A percentile compares a stretch with the other conserved stretches of the same genome.
These are phyloP conservation scores for Elongisporangium prolatum DNA, from an alignment of 352 stramenopile species.

Conservation along the genomic window DNA sequence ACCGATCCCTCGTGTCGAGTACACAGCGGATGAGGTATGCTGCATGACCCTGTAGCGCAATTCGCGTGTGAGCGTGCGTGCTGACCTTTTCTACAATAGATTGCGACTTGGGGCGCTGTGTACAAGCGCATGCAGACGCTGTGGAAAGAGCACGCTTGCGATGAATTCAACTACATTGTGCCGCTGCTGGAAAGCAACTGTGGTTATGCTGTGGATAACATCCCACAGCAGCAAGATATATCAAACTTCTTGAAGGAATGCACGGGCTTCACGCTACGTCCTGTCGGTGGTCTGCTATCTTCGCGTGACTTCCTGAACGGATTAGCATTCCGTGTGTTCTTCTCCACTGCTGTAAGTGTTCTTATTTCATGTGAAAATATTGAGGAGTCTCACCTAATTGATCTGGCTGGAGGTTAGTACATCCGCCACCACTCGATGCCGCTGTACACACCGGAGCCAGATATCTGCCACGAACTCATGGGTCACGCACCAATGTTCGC, in stretches of 20 bases:
- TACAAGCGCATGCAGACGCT: conserved; percentile 93
- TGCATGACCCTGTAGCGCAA: background rate
- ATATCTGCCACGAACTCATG: conserved; percentile 97
- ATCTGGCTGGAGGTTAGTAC: conserved; percentile 53
- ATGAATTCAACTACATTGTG: conserved; percentile 96
- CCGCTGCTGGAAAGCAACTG: conserved; percentile 93
- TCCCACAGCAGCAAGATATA: conserved; percentile 94
- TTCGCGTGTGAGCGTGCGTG: background rate
- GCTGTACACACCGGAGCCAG: conserved; percentile 96
- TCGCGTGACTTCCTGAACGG: conserved; percentile 97
- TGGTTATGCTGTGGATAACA: conserved; percentile 91
- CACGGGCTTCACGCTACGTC: conserved; percentile 91
- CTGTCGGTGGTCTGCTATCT: conserved; percentile 94
- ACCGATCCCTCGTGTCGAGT: conserved; percentile 91
- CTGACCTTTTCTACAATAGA: conserved; percentile 10
- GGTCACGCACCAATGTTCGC: conserved; percentile 97
- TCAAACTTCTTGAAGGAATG: conserved; percentile 92
- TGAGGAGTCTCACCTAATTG: background rate
- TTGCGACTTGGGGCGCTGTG: conserved; percentile 88
- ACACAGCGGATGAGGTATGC: conserved; percentile 91
- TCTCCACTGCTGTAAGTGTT: conserved; percentile 87
- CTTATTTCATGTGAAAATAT: background rate
- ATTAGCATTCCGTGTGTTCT: conserved; percentile 97
- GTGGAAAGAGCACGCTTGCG: conserved; percentile 93
- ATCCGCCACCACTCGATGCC: conserved; percentile 94